Evolutionary conservation across 2,329 filamentous ascomycete genomes (phyloP).

Genomic region (Diaporthe aspalathi): DNA sequence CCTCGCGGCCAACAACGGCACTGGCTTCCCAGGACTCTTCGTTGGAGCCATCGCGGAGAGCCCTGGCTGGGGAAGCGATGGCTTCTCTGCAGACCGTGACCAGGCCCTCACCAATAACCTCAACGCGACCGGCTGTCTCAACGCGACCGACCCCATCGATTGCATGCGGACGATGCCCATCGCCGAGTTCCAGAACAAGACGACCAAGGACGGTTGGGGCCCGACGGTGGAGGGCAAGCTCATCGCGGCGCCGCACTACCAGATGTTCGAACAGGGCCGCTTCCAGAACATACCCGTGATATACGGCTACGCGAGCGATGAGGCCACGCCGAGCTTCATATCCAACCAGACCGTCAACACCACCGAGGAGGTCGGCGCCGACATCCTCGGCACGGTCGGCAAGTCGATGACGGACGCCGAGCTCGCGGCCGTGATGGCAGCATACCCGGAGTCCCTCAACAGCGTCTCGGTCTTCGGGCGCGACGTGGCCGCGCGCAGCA

Average conservation of each 20-base stretch:
- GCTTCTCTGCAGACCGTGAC: slow-evolving; percentile 14
- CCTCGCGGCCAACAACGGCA: slow-evolving; percentile 33
- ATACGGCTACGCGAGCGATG: slow-evolving; percentile 33
- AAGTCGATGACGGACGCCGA: slow-evolving; percentile 27
- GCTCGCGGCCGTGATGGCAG: slow-evolving; percentile 18
- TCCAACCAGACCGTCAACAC: slow-evolving; percentile 34
- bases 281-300: slow-evolving; percentile 35
- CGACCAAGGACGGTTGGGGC: slow-evolving; percentile 34
- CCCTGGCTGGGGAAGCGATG: slow-evolving; percentile 32
- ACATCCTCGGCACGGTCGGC: slow-evolving; percentile 6
- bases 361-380: slow-evolving; percentile 12
- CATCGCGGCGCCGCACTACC: slow-evolving; percentile 32
- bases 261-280: slow-evolving; percentile 35
- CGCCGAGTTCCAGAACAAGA: slow-evolving; percentile 29
- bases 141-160: slow-evolving; percentile 22
- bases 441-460: slow-evolving; percentile 33
- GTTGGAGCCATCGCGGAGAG: slow-evolving; percentile 31
- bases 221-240: slow-evolving; percentile 25
- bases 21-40: slow-evolving; percentile 31
- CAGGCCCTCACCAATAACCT: slow-evolving; percentile 28
- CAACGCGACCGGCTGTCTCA: slow-evolving; percentile 29
- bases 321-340: slow-evolving; percentile 34
- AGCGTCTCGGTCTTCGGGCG: slow-evolving; percentile 30
- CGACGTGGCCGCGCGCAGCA: slow-evolving; percentile 21
- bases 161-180: slow-evolving; percentile 36